These are phyloP conservation scores for Polyporus arcularius DNA, from an alignment of 768 basidiomycete species.

Conservation along the genomic window DNA sequence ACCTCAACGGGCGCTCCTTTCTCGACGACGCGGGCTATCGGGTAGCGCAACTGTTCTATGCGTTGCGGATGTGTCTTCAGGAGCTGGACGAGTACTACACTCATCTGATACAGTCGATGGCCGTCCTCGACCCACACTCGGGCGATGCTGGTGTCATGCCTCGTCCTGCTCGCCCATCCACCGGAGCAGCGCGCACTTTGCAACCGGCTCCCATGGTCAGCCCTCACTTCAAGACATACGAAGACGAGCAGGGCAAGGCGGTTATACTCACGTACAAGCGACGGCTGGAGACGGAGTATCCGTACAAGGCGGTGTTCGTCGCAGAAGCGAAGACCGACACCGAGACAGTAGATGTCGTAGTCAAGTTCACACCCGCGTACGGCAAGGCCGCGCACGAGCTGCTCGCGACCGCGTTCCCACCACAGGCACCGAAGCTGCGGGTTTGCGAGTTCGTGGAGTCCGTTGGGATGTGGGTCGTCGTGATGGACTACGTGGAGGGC, in stretches of 20 bases:
- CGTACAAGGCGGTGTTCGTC: not conserved
- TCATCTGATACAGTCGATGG: not conserved
- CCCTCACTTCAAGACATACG: not conserved
- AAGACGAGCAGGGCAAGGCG: not conserved
- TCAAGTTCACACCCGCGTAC: slow-evolving; percentile 14
- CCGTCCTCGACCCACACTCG: not conserved
- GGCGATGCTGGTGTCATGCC: not conserved
- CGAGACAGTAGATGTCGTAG: not conserved
- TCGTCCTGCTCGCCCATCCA: too few species aligned
- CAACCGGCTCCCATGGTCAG: not conserved
- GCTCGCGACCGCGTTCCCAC: not conserved
- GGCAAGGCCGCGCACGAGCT: not conserved
- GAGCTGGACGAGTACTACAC: slow-evolving; percentile 12
- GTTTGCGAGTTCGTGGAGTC: slow-evolving; percentile 1
- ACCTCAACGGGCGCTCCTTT: not conserved
- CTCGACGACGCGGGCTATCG: slow-evolving; percentile 3
- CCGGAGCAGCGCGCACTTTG: too few species aligned
- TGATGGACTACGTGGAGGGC: slow-evolving; percentile 17
- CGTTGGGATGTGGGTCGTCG: slow-evolving; percentile 15
- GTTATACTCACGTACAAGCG: too few species aligned
- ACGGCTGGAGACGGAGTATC: too few species aligned
- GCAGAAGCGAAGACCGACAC: not conserved
- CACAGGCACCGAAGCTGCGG: slow-evolving; percentile 12
- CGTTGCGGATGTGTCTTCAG: not conserved
- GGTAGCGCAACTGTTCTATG: slow-evolving; percentile 9